Evolutionary conservation across 2,329 filamentous ascomycete genomes (phyloP).

Genomic region (Didymellaceae sp.): DNA sequence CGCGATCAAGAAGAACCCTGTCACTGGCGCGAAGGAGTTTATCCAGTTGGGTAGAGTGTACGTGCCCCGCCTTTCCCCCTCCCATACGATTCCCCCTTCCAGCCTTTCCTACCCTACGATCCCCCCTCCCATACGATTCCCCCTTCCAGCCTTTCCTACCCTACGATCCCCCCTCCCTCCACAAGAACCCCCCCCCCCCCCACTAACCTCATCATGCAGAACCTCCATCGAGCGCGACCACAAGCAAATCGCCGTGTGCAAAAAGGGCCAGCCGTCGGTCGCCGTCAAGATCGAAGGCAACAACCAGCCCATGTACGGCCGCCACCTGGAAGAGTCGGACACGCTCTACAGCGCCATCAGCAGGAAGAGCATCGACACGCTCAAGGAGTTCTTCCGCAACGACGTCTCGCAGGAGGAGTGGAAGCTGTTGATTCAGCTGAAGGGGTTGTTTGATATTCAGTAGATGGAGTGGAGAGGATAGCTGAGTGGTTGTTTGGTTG

Average conservation of each 20-base stretch:
- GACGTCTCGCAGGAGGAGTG: slow-evolving; percentile 94
- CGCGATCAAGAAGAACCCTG: slow-evolving; percentile 80
- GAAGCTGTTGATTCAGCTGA: slow-evolving; percentile 92
- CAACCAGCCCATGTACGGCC: slow-evolving; percentile 91
- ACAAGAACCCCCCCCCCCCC: background rate
- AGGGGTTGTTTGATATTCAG: slow-evolving; percentile 85
- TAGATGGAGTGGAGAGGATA: background rate
- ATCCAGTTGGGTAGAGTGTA: slow-evolving; percentile 90
- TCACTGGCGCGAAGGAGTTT: slow-evolving; percentile 82
- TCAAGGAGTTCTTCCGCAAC: slow-evolving; percentile 93
- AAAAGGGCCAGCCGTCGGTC: slow-evolving; percentile 96
- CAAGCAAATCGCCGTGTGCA: slow-evolving; percentile 90
- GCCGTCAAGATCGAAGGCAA: slow-evolving; percentile 96
- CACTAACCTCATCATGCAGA: slow-evolving; percentile 55
- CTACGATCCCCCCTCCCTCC: too few relatives aligned
- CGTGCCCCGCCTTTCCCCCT: slow-evolving; percentile 51
- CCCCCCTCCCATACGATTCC: too few relatives aligned
- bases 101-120: too few relatives aligned
- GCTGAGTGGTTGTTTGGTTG: too few relatives aligned
- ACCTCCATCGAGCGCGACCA: slow-evolving; percentile 96
- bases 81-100: too few relatives aligned
- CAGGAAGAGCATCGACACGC: slow-evolving; percentile 85
- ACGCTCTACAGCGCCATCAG: slow-evolving; percentile 87
- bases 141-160: too few relatives aligned
- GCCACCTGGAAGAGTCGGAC: slow-evolving; percentile 92